Evolutionary conservation across 805 yeast species (phyloP), one percentile per base, ranked within the genome.

Genomic region (Myxozyma geophila): DNA sequence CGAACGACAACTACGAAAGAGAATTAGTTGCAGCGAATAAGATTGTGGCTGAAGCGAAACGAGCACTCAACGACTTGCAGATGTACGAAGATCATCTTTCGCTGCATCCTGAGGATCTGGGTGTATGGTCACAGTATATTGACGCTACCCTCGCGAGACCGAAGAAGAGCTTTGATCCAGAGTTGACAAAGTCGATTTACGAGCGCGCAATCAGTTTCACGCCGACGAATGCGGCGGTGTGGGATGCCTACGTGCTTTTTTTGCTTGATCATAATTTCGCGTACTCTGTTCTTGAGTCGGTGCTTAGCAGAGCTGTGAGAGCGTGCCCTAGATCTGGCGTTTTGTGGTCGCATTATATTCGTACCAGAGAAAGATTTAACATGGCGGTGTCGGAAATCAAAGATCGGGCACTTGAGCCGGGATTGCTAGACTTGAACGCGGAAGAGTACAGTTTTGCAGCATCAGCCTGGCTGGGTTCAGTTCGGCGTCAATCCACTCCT

Each of bases 181-280:
- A 69, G 2, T 50, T 58, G 12, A 54, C 66, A 13, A 46, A 44
- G 2, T 64, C 72, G 0, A 61, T 74, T 9, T 74, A 71, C 60
- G 77, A 74, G 52, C 69, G 77, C 7, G 66, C 74, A 0, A 12
- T 73, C 10, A 15, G 13, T 12, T 9, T 37, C 4, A 50, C 64
- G 35, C 68, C 66, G 0, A 43, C 62, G 8, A 56, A 53, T 5
- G 52, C 72, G 1, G 67, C 66, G 7, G 58, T 74, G 3, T 74
- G 77, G 77, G 71, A 69, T 35, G 70, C 67, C 39, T 74, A 74
- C 63, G 54, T 71, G 9, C 51, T 71, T 12, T 74, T 60, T 50
- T 44, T 71, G 7, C 67, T 59, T 19, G 74, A 68, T 2, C 58
- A 59, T 19, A 53, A 53, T 15, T 55, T 35, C 17, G 28, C 67